Percentiles rank a stretch among this genome's conserved stretches.
These are phyloP conservation scores for Monilinia vaccinii-corymbosi DNA, from an alignment of 2,329 filamentous ascomycete genomes.

Conservation along the genomic window DNA sequence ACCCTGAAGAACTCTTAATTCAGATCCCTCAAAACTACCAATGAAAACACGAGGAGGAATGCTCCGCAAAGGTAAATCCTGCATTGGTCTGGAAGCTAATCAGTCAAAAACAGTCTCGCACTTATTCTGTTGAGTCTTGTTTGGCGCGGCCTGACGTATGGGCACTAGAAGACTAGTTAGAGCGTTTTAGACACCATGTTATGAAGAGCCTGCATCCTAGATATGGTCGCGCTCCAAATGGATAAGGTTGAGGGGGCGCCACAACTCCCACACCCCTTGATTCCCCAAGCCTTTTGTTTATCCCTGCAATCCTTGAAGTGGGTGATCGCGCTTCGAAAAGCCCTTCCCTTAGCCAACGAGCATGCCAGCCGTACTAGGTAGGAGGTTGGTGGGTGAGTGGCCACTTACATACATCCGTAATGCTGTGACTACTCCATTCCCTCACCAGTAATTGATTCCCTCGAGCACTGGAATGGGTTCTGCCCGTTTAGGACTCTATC, in stretches of 20 bases:
- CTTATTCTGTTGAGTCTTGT: constrained; percentile 1
- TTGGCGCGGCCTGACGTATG: constrained; percentile 1
- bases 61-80: background rate
- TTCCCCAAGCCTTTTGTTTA: background rate
- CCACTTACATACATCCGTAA: background rate
- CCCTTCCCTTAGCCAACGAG: constrained; percentile 3
- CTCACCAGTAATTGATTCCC: background rate
- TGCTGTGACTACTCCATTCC: constrained; percentile 1
- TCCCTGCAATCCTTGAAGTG: constrained; percentile 8
- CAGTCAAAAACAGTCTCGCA: background rate
- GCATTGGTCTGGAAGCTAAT: background rate
- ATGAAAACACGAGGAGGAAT: constrained; percentile 1
- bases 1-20: constrained; percentile 2
- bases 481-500: background rate
- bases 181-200: background rate
- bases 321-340: constrained; percentile 4
- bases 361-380: background rate
- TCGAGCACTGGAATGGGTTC: background rate
- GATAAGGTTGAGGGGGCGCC: background rate
- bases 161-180: background rate
- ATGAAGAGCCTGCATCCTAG: constrained; percentile 6
- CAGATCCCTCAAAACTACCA: constrained; percentile 14
- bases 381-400: background rate
- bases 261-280: constrained; percentile 2
- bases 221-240: constrained; percentile 2